These are phyloP conservation scores for Lachancea sp. DNA, from an alignment of 805 yeast genomes.

Conservation along the genomic window DNA sequence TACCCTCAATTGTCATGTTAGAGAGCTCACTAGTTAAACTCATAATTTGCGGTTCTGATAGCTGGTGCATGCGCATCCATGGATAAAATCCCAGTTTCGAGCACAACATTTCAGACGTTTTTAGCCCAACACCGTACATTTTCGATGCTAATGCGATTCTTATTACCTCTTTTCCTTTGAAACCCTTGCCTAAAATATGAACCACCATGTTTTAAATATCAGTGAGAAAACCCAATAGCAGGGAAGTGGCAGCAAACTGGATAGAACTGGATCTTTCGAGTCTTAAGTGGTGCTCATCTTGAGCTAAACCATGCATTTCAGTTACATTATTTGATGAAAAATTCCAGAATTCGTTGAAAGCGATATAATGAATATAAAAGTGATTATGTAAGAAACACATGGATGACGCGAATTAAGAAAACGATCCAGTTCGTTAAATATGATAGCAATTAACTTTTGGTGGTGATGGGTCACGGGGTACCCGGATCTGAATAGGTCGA, in stretches of 20 bases:
- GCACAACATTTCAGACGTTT: constrained; percentile 68
- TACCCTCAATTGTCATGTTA: constrained; percentile 75
- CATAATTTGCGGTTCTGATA: constrained; percentile 80
- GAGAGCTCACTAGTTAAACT: constrained; percentile 82
- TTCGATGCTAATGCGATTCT: constrained; percentile 66
- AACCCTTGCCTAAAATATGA: constrained; percentile 46
- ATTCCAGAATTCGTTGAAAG: neutral
- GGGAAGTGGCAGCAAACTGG: neutral
- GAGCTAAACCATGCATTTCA: too few species aligned
- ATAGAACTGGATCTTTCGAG: too few species aligned
- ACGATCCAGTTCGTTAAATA: too few species aligned
- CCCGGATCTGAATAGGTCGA: too few species aligned
- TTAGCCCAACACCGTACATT: constrained; percentile 81
- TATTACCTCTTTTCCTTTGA: constrained; percentile 37
- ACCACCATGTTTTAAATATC: constrained; percentile 37
- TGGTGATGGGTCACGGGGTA: too few species aligned
- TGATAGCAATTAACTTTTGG: too few species aligned
- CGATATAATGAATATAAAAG: too few species aligned
- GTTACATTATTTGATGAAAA: too few species aligned
- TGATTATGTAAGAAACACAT: too few species aligned
- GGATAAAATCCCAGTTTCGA: constrained; percentile 90
- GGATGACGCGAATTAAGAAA: neutral
- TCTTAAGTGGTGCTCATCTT: too few species aligned
- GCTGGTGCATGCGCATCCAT: constrained; percentile 87
- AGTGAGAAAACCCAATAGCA: neutral